Evolutionary conservation across 2,329 filamentous ascomycete species (phyloP).

Genomic region (Truncatella angustata): DNA sequence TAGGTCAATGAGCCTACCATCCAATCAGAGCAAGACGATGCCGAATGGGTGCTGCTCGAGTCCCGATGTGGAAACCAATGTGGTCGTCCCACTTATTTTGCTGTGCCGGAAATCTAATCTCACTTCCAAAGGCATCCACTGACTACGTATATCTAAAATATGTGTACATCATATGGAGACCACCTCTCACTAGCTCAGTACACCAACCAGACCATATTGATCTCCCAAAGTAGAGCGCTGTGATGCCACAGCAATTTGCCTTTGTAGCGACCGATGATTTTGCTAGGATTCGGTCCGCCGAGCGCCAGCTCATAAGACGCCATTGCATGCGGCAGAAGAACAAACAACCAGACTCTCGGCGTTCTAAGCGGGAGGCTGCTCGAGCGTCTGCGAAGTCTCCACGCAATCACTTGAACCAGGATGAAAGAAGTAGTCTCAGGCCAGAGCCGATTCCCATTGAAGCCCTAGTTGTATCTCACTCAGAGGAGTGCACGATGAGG

Average conservation of each 20-base stretch:
- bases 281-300: not conserved
- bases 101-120: not conserved
- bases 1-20: not conserved
- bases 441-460: not conserved
- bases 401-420: not conserved
- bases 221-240: not conserved
- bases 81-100: not conserved
- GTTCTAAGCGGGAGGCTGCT: not conserved
- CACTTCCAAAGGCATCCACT: not conserved
- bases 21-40: not conserved
- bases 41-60: not conserved
- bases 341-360: not conserved
- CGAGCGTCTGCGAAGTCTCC: not conserved
- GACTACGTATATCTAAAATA: not conserved
- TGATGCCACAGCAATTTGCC: not conserved
- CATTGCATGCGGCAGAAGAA: constrained; percentile 1
- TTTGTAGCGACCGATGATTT: not conserved
- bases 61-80: not conserved
- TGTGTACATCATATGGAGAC: not conserved
- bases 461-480: not conserved
- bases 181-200: not conserved
- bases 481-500: too few relatives aligned
- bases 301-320: not conserved
- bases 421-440: not conserved
- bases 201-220: not conserved